Evolutionary conservation across 2,329 filamentous ascomycete species (phyloP).

Genomic region (Cladobotryum mycophilum): DNA sequence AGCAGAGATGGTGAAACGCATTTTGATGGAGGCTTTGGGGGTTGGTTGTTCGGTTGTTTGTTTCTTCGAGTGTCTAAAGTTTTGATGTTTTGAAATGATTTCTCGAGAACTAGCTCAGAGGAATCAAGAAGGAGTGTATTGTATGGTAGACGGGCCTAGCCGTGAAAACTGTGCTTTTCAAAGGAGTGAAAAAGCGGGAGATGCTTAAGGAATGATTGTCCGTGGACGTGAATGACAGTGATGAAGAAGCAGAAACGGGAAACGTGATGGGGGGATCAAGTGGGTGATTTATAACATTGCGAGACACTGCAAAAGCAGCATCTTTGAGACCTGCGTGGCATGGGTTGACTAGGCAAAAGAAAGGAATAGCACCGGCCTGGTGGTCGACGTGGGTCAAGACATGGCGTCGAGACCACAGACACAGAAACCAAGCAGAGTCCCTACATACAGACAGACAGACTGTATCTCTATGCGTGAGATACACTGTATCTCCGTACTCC

Average conservation of each 20-base stretch:
- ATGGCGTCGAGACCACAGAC: background rate
- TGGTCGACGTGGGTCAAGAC: background rate
- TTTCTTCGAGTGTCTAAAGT: constrained; percentile 9
- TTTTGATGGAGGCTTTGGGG: constrained; percentile 33
- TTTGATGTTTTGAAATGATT: constrained; percentile 19
- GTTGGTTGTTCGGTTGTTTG: constrained; percentile 1
- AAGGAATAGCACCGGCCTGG: background rate
- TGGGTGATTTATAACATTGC: constrained; percentile 9
- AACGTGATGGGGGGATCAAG: background rate
- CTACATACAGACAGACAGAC: background rate
- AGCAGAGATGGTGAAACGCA: constrained; percentile 47
- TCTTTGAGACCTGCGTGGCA: constrained; percentile 7
- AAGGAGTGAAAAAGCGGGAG: constrained; percentile 1
- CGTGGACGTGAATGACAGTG: constrained; percentile 10
- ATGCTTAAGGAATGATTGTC: constrained; percentile 7
- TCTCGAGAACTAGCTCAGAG: constrained; percentile 17
- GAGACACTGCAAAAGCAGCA: background rate
- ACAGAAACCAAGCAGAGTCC: background rate
- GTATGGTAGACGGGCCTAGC: constrained; percentile 8
- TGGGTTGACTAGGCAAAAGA: background rate
- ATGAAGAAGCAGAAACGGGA: background rate
- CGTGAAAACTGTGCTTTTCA: constrained; percentile 10
- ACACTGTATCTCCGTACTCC: background rate
- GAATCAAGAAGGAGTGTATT: background rate
- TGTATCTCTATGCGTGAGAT: background rate